Evolutionary conservation across 345 rosid species (phyloP).

Genomic region (Eucalyptus melliodora): DNA sequence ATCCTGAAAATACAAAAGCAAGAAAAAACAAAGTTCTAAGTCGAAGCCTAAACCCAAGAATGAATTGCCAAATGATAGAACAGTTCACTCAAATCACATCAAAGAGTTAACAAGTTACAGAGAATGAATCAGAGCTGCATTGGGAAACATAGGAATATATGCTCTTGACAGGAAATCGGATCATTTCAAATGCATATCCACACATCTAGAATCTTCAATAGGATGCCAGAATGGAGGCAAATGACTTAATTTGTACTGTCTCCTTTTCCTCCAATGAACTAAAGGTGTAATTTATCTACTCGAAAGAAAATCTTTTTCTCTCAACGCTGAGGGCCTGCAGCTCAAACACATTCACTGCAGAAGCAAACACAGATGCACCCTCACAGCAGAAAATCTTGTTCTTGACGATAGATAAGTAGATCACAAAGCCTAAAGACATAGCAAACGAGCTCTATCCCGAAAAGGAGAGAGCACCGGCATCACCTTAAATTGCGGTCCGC

Average conservation of each 20-base stretch:
- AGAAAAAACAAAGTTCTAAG: neutral
- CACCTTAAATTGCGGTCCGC: neutral
- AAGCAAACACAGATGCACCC: neutral
- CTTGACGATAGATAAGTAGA: neutral
- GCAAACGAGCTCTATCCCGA: neutral
- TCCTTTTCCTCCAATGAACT: neutral
- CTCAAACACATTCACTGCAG: neutral
- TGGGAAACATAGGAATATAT: neutral
- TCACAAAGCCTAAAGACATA: neutral
- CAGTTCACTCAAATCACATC: neutral
- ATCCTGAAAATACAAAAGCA: constrained; percentile 29
- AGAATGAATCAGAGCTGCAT: neutral
- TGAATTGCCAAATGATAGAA: neutral
- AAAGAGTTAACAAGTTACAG: neutral
- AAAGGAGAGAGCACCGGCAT: neutral
- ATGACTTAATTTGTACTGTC: neutral
- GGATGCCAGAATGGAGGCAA: neutral
- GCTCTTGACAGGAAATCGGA: neutral
- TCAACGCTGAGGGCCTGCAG: neutral
- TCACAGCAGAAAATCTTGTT: neutral
- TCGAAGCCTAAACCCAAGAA: neutral
- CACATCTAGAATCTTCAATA: neutral
- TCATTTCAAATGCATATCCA: neutral
- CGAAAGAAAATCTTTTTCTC: neutral
- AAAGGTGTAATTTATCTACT: neutral